Evolutionary conservation across 1,284 basidiomycete species (phyloP).

Genomic region (Schizophyllum commune): DNA sequence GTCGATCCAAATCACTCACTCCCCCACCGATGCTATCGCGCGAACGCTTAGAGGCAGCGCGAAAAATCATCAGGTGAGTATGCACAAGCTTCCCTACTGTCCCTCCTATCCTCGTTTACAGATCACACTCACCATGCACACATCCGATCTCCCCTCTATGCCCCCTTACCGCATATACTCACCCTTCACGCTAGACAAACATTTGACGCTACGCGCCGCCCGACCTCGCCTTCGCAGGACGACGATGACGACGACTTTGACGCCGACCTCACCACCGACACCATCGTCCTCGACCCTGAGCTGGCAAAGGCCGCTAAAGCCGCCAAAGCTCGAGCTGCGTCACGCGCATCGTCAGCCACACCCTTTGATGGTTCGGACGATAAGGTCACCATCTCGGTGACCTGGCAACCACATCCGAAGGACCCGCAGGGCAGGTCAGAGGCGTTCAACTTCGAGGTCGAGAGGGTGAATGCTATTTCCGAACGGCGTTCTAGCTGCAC

Average conservation of each 20-base stretch:
- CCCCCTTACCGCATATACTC: not conserved
- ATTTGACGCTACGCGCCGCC: conserved; percentile 3
- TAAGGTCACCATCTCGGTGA: conserved; percentile 43
- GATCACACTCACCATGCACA: no score
- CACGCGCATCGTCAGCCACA: conserved; percentile 15
- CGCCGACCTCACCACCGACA: conserved; percentile 23
- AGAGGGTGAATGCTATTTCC: conserved; percentile 36
- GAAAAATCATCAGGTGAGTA: conserved; percentile 48
- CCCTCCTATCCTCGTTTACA: not conserved
- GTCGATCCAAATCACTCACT: conserved; percentile 62
- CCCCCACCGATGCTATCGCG: conserved; percentile 56
- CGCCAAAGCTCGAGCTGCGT: conserved; percentile 18
- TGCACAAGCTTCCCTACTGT: not conserved
- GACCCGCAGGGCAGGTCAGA: not conserved
- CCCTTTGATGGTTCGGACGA: conserved; percentile 23
- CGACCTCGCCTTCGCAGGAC: conserved; percentile 23
- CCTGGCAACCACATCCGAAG: conserved; percentile 57
- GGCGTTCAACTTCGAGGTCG: conserved; percentile 36
- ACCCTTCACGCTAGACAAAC: not conserved
- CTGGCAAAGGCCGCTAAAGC: conserved; percentile 44
- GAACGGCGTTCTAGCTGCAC: not conserved
- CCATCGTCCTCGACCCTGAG: conserved; percentile 50
- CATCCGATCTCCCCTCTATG: no score
- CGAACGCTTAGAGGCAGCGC: conserved; percentile 44
- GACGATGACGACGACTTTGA: conserved; percentile 36